phyloP scores from a whole-genome alignment of 129 eudicot genomes.

The Lactuca saligna region DNA sequence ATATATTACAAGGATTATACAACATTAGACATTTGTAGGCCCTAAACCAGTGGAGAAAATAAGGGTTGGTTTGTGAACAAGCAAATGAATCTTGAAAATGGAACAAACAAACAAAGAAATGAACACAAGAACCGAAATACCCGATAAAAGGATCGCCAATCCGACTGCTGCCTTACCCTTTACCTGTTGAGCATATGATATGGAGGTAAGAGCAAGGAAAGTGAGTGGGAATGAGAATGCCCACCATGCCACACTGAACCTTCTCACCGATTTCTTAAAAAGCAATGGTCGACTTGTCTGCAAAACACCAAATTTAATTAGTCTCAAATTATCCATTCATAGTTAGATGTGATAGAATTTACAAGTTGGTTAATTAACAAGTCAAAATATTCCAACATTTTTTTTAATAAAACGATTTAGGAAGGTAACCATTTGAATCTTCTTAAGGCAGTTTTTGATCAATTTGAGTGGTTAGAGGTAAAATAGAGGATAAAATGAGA shows the following conservation, averaged over 20 bases:
- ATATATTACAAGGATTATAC: no score
- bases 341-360: no score
- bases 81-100: conserved; percentile 49
- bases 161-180: conserved; percentile 35
- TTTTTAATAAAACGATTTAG: no score
- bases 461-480: no score
- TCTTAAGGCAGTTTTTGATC: no score
- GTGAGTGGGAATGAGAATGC: conserved; percentile 71
- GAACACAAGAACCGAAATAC: conserved; percentile 54
- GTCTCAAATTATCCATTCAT: no score
- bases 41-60: conserved; percentile 7
- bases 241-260: conserved; percentile 80
- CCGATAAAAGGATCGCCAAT: conserved; percentile 46
- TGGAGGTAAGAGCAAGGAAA: conserved; percentile 65
- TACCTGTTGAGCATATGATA: conserved; percentile 60
- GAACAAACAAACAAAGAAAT: conserved; percentile 43
- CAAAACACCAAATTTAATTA: no score
- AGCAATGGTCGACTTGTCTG: conserved; percentile 42
- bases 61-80: conserved; percentile 30
- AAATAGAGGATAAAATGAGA: no score
- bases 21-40: not conserved
- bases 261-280: conserved; percentile 70
- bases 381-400: no score
- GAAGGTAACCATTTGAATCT: no score
- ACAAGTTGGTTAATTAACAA: no score